A percentile compares a stretch with the other conserved stretches of the same genome.
Evolutionary conservation across 73 alveolate species (phyloP).

Genomic region (Tetrahymena borealis): DNA sequence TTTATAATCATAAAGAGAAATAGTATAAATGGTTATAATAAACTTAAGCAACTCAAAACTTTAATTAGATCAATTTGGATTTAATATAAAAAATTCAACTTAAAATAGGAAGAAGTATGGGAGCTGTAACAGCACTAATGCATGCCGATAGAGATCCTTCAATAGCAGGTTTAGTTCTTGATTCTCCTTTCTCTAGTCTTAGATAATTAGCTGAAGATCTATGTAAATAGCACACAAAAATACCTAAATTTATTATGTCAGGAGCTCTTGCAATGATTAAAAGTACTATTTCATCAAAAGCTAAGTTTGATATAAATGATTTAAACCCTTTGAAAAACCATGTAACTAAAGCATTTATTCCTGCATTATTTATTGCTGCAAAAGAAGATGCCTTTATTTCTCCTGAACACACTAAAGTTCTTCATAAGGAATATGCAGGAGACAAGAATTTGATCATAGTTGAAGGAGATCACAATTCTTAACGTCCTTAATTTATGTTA

Average conservation of each 20-base stretch:
- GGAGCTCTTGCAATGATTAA: conserved; percentile 73
- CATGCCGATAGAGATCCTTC: conserved; percentile 92
- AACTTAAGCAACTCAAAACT: no score
- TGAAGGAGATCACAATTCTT: conserved; percentile 72
- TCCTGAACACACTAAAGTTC: conserved; percentile 87
- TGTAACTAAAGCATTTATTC: conserved; percentile 77
- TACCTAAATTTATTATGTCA: conserved; percentile 40
- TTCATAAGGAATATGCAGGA: conserved; percentile 94
- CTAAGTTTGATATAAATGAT: conserved; percentile 79
- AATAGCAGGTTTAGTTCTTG: conserved; percentile 95
- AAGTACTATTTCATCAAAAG: conserved; percentile 68
- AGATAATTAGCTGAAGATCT: conserved; percentile 70
- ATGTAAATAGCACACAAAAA: conserved; percentile 53
- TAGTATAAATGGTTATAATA: no score
- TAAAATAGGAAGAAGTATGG: conserved; percentile 96
- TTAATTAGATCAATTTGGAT: neutral
- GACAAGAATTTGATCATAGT: conserved; percentile 77
- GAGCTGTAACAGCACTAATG: conserved; percentile 97
- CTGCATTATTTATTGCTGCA: conserved; percentile 87
- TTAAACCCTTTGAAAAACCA: conserved; percentile 76
- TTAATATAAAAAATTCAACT: neutral
- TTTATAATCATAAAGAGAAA: no score
- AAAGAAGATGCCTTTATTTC: conserved; percentile 88
- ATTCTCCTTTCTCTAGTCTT: conserved; percentile 84
- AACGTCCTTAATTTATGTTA: conserved; percentile 56